Base-by-base conservation (phyloP, 108 stramenopile genomes). In the Cylindrotheca closterium region DNA sequence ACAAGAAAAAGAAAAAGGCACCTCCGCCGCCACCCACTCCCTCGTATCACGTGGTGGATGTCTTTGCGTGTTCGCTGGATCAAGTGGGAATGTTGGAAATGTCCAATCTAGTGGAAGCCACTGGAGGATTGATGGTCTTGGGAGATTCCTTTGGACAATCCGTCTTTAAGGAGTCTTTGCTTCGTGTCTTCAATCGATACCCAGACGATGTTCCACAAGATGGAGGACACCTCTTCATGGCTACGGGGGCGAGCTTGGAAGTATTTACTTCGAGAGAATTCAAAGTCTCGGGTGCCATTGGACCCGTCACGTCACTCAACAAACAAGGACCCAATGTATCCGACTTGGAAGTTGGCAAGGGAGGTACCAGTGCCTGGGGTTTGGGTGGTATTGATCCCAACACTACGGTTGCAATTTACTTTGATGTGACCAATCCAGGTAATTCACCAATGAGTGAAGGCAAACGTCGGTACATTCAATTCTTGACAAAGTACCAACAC, bases 71-170 rank as follows among this genome's bases (percentile, higher is more conserved):
- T 80, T 89, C 88, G 21, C 69, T 98, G 71, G 97, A 99, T 84
- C 97, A 97, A 81, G 94, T 99, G 8, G 99, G 99, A 28, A 78
- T 98, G 73, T 72, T 98, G 57, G 99, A 99, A 82, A 98, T 99
- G 96, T 77, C 79, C 55, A 77, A 82, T 24, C 77, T 95, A 29
- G 91, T 97, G 8, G 94, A 95, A 71, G 94, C 93, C 31, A 98
- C 97, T 15, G 99, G 98, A 33, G 99, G 98, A 24, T 78, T 95
- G n/a, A 88, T 93, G 89, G 95, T 99, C 7, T 72, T 99, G 45
- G 98, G 91, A 47, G 99, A 99, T 79, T 91, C 92, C 22, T 99
- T 98, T 70, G 89, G 89, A 33, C 98, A 99, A 79, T 88, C 88
- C 4, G 97, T 98, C 30, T 99, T 99, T 77, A 98, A 98, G 73